These are phyloP conservation scores for Gonapodya sp. DNA, from an alignment of 192 early-diverging fungal species.

Conservation along the genomic window DNA sequence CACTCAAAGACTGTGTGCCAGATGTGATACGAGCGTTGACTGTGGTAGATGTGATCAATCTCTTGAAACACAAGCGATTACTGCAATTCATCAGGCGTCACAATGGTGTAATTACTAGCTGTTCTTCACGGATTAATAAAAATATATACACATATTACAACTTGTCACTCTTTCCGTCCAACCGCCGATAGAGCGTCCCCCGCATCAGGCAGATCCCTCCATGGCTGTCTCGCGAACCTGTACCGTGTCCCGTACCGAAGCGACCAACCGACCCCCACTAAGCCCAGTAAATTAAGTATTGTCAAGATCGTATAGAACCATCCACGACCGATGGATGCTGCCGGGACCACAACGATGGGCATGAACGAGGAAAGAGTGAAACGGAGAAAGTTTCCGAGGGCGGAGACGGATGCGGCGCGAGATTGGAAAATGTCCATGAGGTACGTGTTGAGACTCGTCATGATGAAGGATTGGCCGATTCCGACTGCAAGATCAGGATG, in stretches of 20 bases:
- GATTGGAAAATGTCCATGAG: background rate
- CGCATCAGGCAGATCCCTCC: background rate
- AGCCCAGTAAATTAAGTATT: background rate
- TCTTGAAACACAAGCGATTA: no score
- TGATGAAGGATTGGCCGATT: slow-evolving; percentile 10
- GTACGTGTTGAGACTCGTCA: background rate
- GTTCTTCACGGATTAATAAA: no score
- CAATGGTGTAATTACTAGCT: no score
- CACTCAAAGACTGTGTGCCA: no score
- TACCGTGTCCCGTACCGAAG: background rate
- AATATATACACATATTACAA: no score
- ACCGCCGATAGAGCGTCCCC: background rate
- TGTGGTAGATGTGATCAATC: no score
- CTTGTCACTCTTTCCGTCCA: no score
- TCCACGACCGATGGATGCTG: background rate
- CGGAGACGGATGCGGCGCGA: background rate
- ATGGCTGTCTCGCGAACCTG: background rate
- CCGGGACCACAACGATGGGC: background rate
- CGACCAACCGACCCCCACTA: background rate
- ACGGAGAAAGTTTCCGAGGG: background rate
- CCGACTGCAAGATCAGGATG: background rate
- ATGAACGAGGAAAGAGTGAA: background rate
- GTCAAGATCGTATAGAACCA: slow-evolving; percentile 8
- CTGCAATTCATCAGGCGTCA: no score
- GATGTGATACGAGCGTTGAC: no score